Conservation (phyloP, 2,329 filamentous ascomycete genomes). For the Cladophialophora exuberans region DNA sequence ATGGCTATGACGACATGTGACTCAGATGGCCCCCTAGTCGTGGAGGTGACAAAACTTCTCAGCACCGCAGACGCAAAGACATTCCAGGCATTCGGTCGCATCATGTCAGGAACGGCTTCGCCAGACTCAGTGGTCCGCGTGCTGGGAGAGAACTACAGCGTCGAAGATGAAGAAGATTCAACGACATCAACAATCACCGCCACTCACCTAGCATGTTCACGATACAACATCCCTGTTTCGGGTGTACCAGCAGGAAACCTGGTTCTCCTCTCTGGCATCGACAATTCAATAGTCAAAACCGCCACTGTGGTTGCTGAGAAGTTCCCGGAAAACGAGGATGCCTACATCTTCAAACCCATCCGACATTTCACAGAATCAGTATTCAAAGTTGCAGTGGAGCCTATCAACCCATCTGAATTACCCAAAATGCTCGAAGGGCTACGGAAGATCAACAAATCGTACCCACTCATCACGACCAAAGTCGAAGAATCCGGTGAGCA, state of each 20-base stretch:
- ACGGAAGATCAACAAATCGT: slow-evolving; percentile 96
- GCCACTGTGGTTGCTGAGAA: slow-evolving; percentile 84
- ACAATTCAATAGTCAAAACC: slow-evolving; percentile 98
- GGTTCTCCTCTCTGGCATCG: slow-evolving; percentile 87
- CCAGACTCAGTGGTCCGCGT: slow-evolving; percentile 84
- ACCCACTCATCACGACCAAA: slow-evolving; percentile 92
- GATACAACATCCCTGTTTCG: slow-evolving; percentile 89
- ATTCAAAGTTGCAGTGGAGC: slow-evolving; percentile 96
- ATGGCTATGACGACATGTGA: slow-evolving; percentile 80
- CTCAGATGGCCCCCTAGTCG: slow-evolving; percentile 85
- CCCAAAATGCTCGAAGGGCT: slow-evolving; percentile 98
- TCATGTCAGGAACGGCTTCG: slow-evolving; percentile 87
- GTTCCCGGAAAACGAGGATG: slow-evolving; percentile 84
- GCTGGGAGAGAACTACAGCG: slow-evolving; percentile 90
- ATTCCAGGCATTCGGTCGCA: slow-evolving; percentile 87
- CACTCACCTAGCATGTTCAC: slow-evolving; percentile 87
- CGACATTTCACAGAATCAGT: slow-evolving; percentile 96
- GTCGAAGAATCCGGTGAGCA: slow-evolving; percentile 98
- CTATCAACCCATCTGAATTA: slow-evolving; percentile 95
- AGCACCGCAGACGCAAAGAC: slow-evolving; percentile 86
- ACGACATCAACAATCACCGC: slow-evolving; percentile 79
- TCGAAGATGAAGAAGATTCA: slow-evolving; percentile 99
- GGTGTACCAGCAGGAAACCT: slow-evolving; percentile 93
- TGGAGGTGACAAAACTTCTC: slow-evolving; percentile 92
- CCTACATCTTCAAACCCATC: slow-evolving; percentile 92